These are phyloP conservation scores for Plasmodium cynomolgi DNA, from an alignment of 169 alveolate species.

Conservation along the genomic window DNA sequence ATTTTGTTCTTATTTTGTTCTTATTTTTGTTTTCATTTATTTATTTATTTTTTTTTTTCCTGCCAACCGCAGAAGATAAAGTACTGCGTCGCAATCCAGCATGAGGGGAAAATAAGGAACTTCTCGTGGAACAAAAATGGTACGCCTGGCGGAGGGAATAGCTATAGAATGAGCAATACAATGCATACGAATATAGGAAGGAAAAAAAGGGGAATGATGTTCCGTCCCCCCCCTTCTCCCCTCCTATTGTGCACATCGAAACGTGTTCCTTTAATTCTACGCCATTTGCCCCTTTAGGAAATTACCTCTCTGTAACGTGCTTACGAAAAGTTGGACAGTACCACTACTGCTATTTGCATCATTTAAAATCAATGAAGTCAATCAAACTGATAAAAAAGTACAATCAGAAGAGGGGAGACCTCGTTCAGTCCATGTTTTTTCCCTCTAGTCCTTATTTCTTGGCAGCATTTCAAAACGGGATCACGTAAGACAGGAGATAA, in stretches of 20 bases:
- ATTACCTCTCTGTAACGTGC: slow-evolving; percentile 73
- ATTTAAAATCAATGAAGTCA: slow-evolving; percentile 66
- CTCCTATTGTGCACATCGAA: not conserved
- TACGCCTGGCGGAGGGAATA: not conserved
- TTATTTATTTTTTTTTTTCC: slow-evolving; percentile 1
- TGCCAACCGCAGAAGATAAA: slow-evolving; percentile 31
- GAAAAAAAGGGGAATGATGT: not conserved
- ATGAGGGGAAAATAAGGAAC: slow-evolving; percentile 41
- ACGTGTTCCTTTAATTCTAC: not conserved
- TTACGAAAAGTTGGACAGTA: slow-evolving; percentile 64
- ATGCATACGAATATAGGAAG: not conserved
- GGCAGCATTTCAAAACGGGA: slow-evolving; percentile 67
- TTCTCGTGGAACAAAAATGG: slow-evolving; percentile 72
- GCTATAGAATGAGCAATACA: not conserved
- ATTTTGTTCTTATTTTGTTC: not conserved
- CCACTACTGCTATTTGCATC: slow-evolving; percentile 62
- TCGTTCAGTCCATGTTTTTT: slow-evolving; percentile 65
- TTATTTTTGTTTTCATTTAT: not conserved
- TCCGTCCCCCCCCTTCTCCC: not conserved
- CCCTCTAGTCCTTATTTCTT: slow-evolving; percentile 49
- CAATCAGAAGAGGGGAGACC: slow-evolving; percentile 68
- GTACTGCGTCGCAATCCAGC: slow-evolving; percentile 66
- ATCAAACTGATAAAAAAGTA: slow-evolving; percentile 70
- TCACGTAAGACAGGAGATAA: slow-evolving; percentile 42
- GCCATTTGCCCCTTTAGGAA: slow-evolving; percentile 16